Evolutionary conservation across 1,284 basidiomycete genomes (phyloP), one percentile per base, ranked within the genome.

Genomic region (Fomitopsis schrenkii): DNA sequence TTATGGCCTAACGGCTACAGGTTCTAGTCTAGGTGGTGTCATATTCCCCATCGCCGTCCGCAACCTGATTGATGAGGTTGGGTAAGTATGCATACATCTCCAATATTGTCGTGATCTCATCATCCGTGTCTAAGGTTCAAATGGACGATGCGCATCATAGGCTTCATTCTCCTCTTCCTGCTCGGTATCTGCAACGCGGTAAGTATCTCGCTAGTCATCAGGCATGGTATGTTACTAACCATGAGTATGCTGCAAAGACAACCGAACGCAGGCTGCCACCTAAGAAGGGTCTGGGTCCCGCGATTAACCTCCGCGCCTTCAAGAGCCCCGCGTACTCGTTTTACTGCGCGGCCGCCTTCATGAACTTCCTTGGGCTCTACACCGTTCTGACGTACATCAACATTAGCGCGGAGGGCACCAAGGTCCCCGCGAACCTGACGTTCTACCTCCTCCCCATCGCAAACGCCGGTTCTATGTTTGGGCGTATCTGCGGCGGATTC

Each of bases 71-170:
- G 66, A 71, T 1, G 44, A 64, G 44, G 71, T 80, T 9, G 79
- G 74, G 76, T 74, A 64, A 17, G 70, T 66, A 28, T 33, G 36
- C 35, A 14, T 45, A 38, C 36, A 19, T 35, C n/a, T 42, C 15
- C n/a, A 3, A 2, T 1, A 14, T 28, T 30, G 17, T 26, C 38
- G 33, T 15, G 15, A 3, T 22, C 38, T 45, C 40, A 35, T 8
- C 28, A 22, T 44, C 17, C 6, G n/a, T 28, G 15, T 36, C 55
- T 15, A 15, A 86, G 84, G 7, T 87, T 87, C 67, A 72, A 74
- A 59, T 87, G 85, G 85, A 84, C 84, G 0, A 83, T 87, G 80
- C 78, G 85, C 17, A 79, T 84, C 52, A 69, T 85, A 22, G 85
- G 79, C 0, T 83, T 86, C 64, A 81, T 87, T 19, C 70, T 85